These are phyloP conservation scores for Paramyrothecium sp. DNA, from an alignment of 2,329 filamentous ascomycete species.

Conservation along the genomic window DNA sequence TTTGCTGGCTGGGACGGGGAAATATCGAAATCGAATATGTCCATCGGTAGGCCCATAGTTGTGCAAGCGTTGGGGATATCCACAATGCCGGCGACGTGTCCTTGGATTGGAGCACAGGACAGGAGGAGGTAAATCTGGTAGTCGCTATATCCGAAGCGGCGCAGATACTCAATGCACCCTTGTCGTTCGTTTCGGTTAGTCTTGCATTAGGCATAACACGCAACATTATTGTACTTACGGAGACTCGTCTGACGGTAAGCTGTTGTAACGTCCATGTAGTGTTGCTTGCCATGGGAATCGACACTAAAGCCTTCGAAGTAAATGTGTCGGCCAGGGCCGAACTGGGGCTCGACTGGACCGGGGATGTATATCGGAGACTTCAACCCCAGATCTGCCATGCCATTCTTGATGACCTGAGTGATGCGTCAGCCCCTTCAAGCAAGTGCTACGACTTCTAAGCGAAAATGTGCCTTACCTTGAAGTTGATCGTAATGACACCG, in stretches of 20 bases:
- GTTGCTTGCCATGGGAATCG: conserved; percentile 84
- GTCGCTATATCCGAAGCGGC: conserved; percentile 52
- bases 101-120: conserved; percentile 83
- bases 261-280: conserved; percentile 82
- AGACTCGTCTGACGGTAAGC: conserved; percentile 82
- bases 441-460: not conserved
- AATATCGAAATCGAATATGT: conserved; percentile 95
- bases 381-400: conserved; percentile 70
- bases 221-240: conserved; percentile 30
- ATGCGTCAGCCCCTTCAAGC: not conserved
- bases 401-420: conserved; percentile 62
- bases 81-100: conserved; percentile 85
- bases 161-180: not conserved
- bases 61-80: conserved; percentile 85
- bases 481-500: conserved; percentile 85
- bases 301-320: conserved; percentile 75
- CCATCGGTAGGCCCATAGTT: conserved; percentile 83
- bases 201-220: not conserved
- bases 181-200: conserved; percentile 1
- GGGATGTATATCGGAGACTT: conserved; percentile 84
- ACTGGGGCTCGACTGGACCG: conserved; percentile 84
- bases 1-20: conserved; percentile 57
- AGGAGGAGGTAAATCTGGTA: conserved; percentile 85
- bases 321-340: conserved; percentile 66
- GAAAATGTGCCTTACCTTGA: conserved; percentile 55